Evolutionary conservation across 331 rosid genomes (phyloP).

Genomic region (Spiraea crenata): DNA sequence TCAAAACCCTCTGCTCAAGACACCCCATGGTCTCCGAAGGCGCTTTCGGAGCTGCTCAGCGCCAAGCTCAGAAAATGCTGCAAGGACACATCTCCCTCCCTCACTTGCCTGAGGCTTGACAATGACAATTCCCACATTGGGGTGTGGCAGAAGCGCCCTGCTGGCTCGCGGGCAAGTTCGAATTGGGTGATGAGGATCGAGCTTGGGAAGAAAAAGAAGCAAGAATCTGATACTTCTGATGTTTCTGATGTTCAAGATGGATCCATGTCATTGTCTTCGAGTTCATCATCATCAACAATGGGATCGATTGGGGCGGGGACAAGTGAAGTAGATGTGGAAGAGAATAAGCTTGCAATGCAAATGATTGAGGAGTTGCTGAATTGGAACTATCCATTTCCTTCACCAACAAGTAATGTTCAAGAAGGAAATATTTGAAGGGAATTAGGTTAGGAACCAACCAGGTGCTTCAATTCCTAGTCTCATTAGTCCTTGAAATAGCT

Average conservation of each 20-base stretch:
- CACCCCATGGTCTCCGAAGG: conserved; percentile 64
- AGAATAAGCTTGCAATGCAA: conserved; percentile 81
- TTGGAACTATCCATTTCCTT: conserved; percentile 57
- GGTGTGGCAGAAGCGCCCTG: conserved; percentile 86
- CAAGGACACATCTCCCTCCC: conserved; percentile 88
- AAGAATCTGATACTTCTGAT: neutral
- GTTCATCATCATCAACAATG: conserved; percentile 5
- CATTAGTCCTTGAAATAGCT: neutral
- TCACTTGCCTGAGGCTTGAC: conserved; percentile 90
- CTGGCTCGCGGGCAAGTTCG: conserved; percentile 71
- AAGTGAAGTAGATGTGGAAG: conserved; percentile 42
- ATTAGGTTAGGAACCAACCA: neutral
- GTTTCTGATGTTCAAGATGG: neutral
- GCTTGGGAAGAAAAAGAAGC: conserved; percentile 60
- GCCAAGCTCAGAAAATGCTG: conserved; percentile 83
- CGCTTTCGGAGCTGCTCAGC: conserved; percentile 76
- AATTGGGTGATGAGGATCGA: conserved; percentile 95
- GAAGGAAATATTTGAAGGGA: conserved; percentile 17
- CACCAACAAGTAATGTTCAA: conserved; percentile 30
- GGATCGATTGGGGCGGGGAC: conserved; percentile 22
- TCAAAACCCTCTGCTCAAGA: conserved; percentile 3
- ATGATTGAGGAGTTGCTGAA: conserved; percentile 94
- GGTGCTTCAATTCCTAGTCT: neutral
- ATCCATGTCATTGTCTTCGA: neutral
- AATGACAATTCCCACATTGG: conserved; percentile 92